Percentiles rank a stretch among this genome's conserved stretches.
phyloP scores from a whole-genome alignment of 768 basidiomycete species.

The Pholiota microspora region DNA sequence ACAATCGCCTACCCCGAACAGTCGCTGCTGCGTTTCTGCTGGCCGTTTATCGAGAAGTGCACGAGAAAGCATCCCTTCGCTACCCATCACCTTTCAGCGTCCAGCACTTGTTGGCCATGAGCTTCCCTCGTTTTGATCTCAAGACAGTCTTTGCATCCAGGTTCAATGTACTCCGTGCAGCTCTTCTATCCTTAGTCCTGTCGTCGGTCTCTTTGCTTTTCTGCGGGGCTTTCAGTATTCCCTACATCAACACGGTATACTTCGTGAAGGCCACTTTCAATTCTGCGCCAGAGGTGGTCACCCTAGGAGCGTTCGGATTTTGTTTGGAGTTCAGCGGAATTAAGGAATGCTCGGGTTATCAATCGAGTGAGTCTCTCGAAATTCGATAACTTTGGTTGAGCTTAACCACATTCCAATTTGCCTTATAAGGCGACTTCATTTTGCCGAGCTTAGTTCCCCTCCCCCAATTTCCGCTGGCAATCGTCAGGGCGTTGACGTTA shows the following conservation, averaged over 20 bases:
- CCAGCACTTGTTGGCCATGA: neutral
- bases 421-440: neutral
- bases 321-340: constrained; percentile 3
- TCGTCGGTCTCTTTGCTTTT: constrained; percentile 1
- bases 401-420: neutral
- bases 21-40: neutral
- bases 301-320: constrained; percentile 10
- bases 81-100: neutral
- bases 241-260: constrained; percentile 1
- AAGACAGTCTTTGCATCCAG: neutral
- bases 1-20: neutral
- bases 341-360: constrained; percentile 6
- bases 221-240: constrained; percentile 4
- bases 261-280: neutral
- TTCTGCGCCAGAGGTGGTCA: neutral
- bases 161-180: neutral
- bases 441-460: neutral
- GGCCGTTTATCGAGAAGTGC: neutral
- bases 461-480: neutral
- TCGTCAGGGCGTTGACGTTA: neutral
- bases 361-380: neutral
- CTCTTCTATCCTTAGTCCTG: neutral
- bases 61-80: neutral
- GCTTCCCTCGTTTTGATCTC: neutral
- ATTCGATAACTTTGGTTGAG: neutral